Evolutionary conservation across 2,329 filamentous ascomycete genomes (phyloP).

Genomic region (Hymenotorrendiella dingleyae): DNA sequence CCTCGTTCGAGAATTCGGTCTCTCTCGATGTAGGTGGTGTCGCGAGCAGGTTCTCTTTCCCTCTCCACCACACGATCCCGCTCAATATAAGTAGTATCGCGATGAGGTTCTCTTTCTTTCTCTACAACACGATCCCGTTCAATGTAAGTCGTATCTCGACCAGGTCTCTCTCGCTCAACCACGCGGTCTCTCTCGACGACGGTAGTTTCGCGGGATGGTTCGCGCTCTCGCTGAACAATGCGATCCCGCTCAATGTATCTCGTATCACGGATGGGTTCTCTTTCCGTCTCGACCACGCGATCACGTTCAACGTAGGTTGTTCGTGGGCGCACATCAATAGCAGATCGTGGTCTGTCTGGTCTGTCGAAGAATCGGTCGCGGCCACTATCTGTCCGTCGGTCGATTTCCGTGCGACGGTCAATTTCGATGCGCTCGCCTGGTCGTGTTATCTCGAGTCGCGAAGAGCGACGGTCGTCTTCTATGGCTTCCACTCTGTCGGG

Average conservation of each 20-base stretch:
- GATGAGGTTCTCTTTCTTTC: conserved; percentile 23
- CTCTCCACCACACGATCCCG: conserved; percentile 32
- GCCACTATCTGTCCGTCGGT: neutral
- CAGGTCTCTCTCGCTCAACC: conserved; percentile 19
- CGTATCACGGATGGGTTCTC: conserved; percentile 23
- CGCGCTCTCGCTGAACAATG: neutral
- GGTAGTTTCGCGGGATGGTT: conserved; percentile 6
- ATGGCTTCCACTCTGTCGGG: conserved; percentile 25
- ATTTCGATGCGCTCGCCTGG: conserved; percentile 26
- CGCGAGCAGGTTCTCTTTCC: conserved; percentile 31
- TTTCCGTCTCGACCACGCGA: conserved; percentile 15
- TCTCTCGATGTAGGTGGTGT: conserved; percentile 14
- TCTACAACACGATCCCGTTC: conserved; percentile 19
- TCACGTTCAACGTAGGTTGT: conserved; percentile 19
- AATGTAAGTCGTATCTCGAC: conserved; percentile 20
- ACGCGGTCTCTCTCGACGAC: conserved; percentile 17
- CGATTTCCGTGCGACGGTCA: conserved; percentile 26
- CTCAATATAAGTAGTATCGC: conserved; percentile 13
- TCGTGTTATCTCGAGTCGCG: conserved; percentile 22
- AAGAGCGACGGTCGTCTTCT: conserved; percentile 25
- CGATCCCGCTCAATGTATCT: conserved; percentile 12
- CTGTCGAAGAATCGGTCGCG: conserved; percentile 8
- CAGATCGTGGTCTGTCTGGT: conserved; percentile 26
- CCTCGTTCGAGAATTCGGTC: conserved; percentile 5
- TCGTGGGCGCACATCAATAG: conserved; percentile 22